Percentiles rank a stretch among this genome's conserved stretches.
phyloP scores from a whole-genome alignment of 2,329 filamentous ascomycete genomes.

The Pseudogymnoascus sp. region DNA sequence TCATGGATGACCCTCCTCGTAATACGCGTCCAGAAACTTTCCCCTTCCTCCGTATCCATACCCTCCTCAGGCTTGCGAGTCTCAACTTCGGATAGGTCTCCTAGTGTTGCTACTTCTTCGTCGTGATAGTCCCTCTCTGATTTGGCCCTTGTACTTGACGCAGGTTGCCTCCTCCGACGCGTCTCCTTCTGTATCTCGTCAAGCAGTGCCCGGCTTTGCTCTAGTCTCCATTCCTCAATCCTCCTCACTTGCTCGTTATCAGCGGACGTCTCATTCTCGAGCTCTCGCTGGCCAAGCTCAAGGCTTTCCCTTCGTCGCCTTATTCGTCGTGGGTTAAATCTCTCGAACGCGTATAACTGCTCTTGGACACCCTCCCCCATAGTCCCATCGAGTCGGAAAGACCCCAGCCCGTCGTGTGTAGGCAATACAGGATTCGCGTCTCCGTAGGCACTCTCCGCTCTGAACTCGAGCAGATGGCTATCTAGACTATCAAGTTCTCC shows the following conservation, averaged over 20 bases:
- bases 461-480: slow-evolving; percentile 83
- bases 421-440: slow-evolving; percentile 62
- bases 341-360: slow-evolving; percentile 83
- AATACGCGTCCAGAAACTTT: slow-evolving; percentile 72
- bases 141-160: slow-evolving; percentile 42
- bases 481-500: slow-evolving; percentile 88
- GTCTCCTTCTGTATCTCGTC: slow-evolving; percentile 89
- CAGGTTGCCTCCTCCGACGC: slow-evolving; percentile 58
- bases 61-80: neutral
- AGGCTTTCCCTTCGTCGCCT: slow-evolving; percentile 49
- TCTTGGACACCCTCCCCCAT: slow-evolving; percentile 61
- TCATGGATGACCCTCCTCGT: slow-evolving; percentile 83
- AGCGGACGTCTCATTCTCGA: slow-evolving; percentile 50
- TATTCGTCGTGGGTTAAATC: slow-evolving; percentile 67
- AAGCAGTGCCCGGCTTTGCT: slow-evolving; percentile 78
- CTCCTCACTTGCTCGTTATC: slow-evolving; percentile 71
- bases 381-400: slow-evolving; percentile 62
- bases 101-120: slow-evolving; percentile 29
- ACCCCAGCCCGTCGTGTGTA: slow-evolving; percentile 83
- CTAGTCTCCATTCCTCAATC: slow-evolving; percentile 87
- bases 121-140: slow-evolving; percentile 25
- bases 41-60: slow-evolving; percentile 37
- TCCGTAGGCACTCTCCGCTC: slow-evolving; percentile 46
- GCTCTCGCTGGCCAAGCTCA: slow-evolving; percentile 44
- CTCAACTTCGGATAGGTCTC: slow-evolving; percentile 18